Evolutionary conservation across 2,329 filamentous ascomycete species (phyloP).

Genomic region (Cercospora sp.): DNA sequence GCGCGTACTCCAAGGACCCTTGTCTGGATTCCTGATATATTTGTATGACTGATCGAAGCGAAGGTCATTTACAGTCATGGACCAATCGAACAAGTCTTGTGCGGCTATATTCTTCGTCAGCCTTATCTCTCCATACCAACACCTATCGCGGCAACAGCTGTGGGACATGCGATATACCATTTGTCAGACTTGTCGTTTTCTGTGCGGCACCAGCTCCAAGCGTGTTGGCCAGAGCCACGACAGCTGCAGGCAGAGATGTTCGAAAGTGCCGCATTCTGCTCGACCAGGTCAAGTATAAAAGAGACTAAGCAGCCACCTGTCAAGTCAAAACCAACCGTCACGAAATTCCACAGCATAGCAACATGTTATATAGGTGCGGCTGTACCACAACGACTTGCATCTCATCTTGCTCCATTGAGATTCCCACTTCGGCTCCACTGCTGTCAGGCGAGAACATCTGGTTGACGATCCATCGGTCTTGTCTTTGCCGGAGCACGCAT

Average conservation of each 20-base stretch:
- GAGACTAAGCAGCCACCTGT: neutral
- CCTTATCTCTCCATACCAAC: neutral
- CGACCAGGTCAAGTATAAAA: neutral
- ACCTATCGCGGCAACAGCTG: neutral
- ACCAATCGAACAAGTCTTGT: neutral
- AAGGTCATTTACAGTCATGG: neutral
- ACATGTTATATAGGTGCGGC: neutral
- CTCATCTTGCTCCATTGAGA: neutral
- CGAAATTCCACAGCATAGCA: neutral
- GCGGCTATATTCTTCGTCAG: neutral
- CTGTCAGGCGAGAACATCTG: neutral
- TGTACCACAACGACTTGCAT: neutral
- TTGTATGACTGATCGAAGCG: neutral
- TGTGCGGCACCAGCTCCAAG: neutral
- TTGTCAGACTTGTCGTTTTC: neutral
- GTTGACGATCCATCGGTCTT: neutral
- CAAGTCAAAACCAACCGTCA: neutral
- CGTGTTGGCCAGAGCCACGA: neutral
- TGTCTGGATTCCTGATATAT: neutral
- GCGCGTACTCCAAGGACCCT: neutral
- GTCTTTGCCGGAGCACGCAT: neutral
- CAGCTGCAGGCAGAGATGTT: neutral
- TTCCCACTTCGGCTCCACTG: neutral
- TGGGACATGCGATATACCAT: neutral
- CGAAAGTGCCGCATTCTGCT: neutral